Evolutionary conservation across 352 stramenopile genomes (phyloP), one percentile per base, ranked within the genome.

Genomic region (Globisporangium nunn): DNA sequence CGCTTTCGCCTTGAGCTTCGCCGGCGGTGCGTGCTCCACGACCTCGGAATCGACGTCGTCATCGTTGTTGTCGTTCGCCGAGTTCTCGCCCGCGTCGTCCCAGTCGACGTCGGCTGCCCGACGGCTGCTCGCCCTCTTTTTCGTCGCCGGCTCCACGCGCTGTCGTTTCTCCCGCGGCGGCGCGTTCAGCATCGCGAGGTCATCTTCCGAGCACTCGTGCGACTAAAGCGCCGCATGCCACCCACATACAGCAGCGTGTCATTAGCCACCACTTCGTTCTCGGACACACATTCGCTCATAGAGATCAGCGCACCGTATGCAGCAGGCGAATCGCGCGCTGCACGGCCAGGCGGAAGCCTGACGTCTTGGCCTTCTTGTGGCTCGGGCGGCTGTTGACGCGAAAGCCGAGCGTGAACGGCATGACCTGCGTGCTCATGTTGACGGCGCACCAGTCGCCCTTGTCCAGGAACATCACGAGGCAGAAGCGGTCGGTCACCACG

Each of bases 401-500:
- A 52, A 85, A 90, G 56, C 88, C 77, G 17, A 70, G 56, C 49
- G 74, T 72, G 50, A 75, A 91, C 30, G 79, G 71, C 3, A 64
- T 71, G 8, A 92, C 59, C 40, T 60, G 60, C 1, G 67, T 57
- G 17, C 70, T 55, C 30, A 78, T 66, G 58, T 81, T 69, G 33
- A 81, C 53, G 1, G 80, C 54, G 29, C 61, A 75, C 50, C 82
- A 82, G 58, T 85, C 74, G 71, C 78, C 78, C 46, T 85, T 83
- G 66, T 87, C 77, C 30, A 85, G 53, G 61, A 84, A 87, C 71
- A 83, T 81, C 50, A 86, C 64, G 58, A 86, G 61, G 47, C 69
- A 81, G 54, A 63, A 28, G 2, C 54, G 58, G 35, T 68, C 70
- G 10, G 15, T 37, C 11, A 62, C 15, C 10, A 17, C 31, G 15